phyloP scores from a whole-genome alignment of 164 flowering plant species.

The Protea cynaroides region DNA sequence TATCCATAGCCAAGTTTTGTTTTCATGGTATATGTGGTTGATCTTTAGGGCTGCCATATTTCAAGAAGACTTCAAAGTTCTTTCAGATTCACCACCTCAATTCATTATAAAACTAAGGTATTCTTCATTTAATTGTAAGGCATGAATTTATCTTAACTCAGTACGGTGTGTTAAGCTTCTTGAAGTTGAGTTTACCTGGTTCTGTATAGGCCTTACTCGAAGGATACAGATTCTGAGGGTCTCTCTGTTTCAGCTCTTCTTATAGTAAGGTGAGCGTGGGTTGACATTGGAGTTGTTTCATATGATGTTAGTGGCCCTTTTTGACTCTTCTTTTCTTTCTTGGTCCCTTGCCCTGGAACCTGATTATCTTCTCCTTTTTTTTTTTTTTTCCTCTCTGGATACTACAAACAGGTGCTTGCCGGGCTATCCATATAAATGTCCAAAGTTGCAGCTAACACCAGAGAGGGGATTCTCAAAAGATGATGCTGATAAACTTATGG shows the following conservation, averaged over 20 bases:
- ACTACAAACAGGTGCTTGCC: slow-evolving; percentile 55
- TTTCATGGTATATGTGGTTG: not conserved
- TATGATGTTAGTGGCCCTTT: not conserved
- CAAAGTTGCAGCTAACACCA: slow-evolving; percentile 72
- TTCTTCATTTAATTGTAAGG: not conserved
- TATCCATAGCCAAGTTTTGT: not conserved
- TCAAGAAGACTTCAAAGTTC: slow-evolving; percentile 80
- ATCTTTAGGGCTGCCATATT: slow-evolving; percentile 69
- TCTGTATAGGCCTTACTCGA: slow-evolving; percentile 67
- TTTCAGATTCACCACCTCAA: slow-evolving; percentile 62
- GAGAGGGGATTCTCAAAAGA: slow-evolving; percentile 62
- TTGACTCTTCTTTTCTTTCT: not conserved
- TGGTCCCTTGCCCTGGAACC: not conserved
- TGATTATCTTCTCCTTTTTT: not conserved
- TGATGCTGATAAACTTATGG: slow-evolving; percentile 60
- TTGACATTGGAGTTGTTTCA: not conserved
- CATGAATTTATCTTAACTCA: not conserved
- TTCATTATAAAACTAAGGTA: slow-evolving; percentile 70
- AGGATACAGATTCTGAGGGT: slow-evolving; percentile 67
- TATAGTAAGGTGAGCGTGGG: slow-evolving; percentile 51
- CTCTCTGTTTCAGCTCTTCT: slow-evolving; percentile 63
- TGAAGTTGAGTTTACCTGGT: not conserved
- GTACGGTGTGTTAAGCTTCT: not conserved
- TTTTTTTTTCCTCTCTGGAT: not conserved
- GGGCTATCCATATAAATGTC: slow-evolving; percentile 93